Evolutionary conservation across 176 grass and related monocot species (phyloP).

Genomic region (Triticum timopheevii): DNA sequence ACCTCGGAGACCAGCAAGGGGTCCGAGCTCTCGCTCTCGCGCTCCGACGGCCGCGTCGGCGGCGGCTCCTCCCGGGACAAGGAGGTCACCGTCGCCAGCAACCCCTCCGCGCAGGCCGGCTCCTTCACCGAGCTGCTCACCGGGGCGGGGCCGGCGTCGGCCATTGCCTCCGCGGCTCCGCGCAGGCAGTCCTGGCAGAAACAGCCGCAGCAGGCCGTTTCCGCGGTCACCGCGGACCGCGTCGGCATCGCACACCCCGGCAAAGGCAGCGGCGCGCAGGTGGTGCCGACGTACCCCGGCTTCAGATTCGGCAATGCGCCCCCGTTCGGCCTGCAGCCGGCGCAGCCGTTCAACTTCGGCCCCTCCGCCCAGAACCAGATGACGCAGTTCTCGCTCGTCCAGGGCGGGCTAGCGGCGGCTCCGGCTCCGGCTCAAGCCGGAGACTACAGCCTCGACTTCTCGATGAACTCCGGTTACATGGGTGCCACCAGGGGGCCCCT

Average conservation of each 20-base stretch:
- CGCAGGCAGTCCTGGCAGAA: constrained; percentile 27
- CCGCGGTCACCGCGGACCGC: constrained; percentile 29
- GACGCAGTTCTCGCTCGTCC: constrained; percentile 58
- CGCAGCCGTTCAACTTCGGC: constrained; percentile 40
- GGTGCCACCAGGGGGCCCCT: constrained; percentile 95
- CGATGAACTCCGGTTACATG: constrained; percentile 65
- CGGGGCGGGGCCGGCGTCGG: constrained; percentile 28
- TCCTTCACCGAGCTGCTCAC: constrained; percentile 87
- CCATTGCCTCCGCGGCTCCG: neutral
- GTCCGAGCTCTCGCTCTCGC: constrained; percentile 68
- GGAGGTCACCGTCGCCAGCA: constrained; percentile 53
- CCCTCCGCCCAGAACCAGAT: constrained; percentile 45
- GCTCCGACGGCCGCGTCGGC: constrained; percentile 55
- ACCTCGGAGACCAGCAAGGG: constrained; percentile 90
- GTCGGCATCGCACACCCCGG: constrained; percentile 1
- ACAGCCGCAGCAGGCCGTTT: neutral
- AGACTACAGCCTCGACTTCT: constrained; percentile 81
- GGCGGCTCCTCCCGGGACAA: constrained; percentile 39
- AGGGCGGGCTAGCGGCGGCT: constrained; percentile 30
- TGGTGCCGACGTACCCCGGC: constrained; percentile 6
- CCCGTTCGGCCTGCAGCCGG: constrained; percentile 35
- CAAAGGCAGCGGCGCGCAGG: constrained; percentile 13
- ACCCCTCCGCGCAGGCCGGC: constrained; percentile 31
- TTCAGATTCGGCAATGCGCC: constrained; percentile 41
- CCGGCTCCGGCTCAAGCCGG: constrained; percentile 30